Conservation (phyloP, 163 green algal genomes). For the Coccomyxa subellipsoidea region DNA sequence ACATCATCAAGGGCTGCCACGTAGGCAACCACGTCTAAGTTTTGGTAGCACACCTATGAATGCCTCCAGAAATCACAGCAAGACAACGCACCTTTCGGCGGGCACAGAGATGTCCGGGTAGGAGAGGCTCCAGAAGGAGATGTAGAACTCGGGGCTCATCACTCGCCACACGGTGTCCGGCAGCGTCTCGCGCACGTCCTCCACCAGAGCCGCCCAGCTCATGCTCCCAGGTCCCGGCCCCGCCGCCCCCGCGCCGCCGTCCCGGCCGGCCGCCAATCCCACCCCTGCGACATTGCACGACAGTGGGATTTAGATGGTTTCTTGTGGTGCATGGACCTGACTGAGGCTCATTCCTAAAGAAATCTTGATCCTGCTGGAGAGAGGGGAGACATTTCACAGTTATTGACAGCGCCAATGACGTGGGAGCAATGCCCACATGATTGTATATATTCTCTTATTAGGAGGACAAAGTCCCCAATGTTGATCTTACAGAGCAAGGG, state of each 20-base stretch:
- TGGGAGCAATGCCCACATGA: no score
- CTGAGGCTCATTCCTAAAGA: background rate
- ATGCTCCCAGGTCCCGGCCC: background rate
- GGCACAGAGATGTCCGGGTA: conserved; percentile 20
- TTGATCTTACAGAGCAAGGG: no score
- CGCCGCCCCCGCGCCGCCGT: no score
- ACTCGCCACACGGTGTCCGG: background rate
- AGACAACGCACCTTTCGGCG: background rate
- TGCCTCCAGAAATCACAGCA: background rate
- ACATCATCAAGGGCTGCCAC: no score
- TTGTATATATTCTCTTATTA: no score
- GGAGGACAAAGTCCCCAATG: no score
- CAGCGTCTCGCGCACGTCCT: background rate
- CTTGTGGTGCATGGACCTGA: background rate
- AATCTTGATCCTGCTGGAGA: background rate
- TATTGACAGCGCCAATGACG: background rate
- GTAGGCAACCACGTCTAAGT: no score
- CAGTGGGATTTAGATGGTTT: background rate
- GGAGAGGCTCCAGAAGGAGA: conserved; percentile 23
- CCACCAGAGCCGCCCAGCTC: background rate
- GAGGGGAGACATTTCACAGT: background rate
- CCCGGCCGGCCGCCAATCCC: no score
- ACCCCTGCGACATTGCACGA: no score
- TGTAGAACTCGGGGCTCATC: conserved; percentile 18
- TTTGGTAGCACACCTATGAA: background rate